Conservation (phyloP, 2,329 filamentous ascomycete species). For the Sporothrix protearum region DNA sequence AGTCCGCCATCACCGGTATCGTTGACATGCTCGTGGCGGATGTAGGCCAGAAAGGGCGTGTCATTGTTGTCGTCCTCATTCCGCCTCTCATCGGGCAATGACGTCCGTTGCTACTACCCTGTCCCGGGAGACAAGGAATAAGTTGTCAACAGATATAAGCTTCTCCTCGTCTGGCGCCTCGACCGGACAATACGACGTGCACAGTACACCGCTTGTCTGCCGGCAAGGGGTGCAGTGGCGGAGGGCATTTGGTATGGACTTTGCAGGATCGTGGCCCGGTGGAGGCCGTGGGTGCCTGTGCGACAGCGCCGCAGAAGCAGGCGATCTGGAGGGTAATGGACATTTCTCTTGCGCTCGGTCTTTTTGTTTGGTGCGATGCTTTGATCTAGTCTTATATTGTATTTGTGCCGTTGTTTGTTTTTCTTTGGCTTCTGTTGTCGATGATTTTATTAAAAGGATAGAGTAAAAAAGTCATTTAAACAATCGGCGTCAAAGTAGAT, state of each 20-base stretch:
- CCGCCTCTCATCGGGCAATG: slow-evolving; percentile 27
- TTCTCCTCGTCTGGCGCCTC: background rate
- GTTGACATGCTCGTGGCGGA: slow-evolving; percentile 31
- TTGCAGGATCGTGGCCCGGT: background rate
- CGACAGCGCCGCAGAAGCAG: slow-evolving; percentile 29
- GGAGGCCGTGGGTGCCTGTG: slow-evolving; percentile 21
- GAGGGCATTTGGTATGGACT: slow-evolving; percentile 25
- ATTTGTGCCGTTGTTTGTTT: background rate
- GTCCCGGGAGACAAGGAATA: slow-evolving; percentile 24
- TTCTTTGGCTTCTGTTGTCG: background rate
- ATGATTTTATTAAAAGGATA: background rate
- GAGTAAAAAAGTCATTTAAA: too few relatives aligned
- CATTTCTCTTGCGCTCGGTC: background rate
- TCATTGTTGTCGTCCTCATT: background rate
- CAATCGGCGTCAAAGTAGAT: too few relatives aligned
- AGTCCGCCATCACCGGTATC: slow-evolving; percentile 41
- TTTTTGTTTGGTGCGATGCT: background rate
- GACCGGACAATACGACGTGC: slow-evolving; percentile 39
- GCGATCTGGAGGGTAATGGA: slow-evolving; percentile 23
- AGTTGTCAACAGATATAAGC: slow-evolving; percentile 25
- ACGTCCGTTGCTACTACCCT: slow-evolving; percentile 40
- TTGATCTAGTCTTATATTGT: background rate
- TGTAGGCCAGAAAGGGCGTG: slow-evolving; percentile 6
- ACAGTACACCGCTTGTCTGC: slow-evolving; percentile 38
- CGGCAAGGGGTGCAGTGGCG: slow-evolving; percentile 34